A percentile compares a stretch with the other conserved stretches of the same genome.
Conservation (phyloP, 345 rosid genomes). For the Kandelia obovata region DNA sequence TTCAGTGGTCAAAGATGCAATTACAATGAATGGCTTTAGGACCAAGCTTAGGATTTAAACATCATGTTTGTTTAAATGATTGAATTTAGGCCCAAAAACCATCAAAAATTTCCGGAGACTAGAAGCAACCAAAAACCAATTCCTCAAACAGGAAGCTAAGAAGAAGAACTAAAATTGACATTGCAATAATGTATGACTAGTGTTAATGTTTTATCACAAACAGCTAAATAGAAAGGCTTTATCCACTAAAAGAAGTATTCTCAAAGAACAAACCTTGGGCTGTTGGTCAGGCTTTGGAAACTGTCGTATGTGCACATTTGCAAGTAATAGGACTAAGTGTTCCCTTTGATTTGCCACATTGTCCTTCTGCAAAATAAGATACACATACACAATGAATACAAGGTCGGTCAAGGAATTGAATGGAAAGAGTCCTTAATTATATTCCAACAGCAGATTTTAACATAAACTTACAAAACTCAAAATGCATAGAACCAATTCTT, state of each 20-base stretch:
- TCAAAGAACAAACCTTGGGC: constrained; percentile 69
- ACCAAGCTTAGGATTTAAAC: not conserved
- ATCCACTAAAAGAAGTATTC: not conserved
- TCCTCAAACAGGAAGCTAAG: not conserved
- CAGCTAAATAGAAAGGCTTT: not conserved
- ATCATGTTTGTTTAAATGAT: not conserved
- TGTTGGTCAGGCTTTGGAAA: constrained; percentile 98
- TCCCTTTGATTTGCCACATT: constrained; percentile 99
- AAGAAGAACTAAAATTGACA: not conserved
- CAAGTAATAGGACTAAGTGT: constrained; percentile 87
- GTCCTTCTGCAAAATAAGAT: constrained; percentile 61
- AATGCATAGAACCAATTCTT: not conserved
- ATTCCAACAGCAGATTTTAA: constrained; percentile 5
- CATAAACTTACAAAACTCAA: not conserved
- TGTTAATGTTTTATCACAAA: not conserved
- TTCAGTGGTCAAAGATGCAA: no score
- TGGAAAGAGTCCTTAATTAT: not conserved
- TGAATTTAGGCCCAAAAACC: not conserved
- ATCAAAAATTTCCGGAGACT: not conserved
- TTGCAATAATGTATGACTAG: not conserved
- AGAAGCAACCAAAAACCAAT: not conserved
- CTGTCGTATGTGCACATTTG: constrained; percentile 93
- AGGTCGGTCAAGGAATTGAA: constrained; percentile 7
- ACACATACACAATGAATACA: constrained; percentile 9
- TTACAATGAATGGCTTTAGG: not conserved